phyloP scores from a whole-genome alignment of 306 rosid genomes.

The Macrotyloma uniflorum region DNA sequence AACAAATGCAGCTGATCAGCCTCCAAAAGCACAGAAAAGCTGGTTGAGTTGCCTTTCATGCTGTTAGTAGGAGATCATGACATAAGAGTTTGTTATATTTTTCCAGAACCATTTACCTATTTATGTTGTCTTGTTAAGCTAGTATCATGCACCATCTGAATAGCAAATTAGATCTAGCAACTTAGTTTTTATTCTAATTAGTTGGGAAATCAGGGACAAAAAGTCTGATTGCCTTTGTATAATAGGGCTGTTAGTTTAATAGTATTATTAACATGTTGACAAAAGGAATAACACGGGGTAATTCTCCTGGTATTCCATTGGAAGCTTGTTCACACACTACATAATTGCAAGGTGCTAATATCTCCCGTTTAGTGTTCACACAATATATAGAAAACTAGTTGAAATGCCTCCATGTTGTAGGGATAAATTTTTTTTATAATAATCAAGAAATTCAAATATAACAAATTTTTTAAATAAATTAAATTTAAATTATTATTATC shows the following conservation, averaged over 20 bases:
- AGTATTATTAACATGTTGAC: not conserved
- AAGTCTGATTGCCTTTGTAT: slow-evolving; percentile 23
- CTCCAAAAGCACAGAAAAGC: slow-evolving; percentile 28
- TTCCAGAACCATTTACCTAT: not conserved
- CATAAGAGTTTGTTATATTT: not conserved
- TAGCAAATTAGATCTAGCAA: slow-evolving; percentile 28
- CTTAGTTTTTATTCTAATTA: slow-evolving; percentile 22
- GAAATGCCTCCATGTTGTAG: no score
- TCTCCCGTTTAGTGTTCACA: no score
- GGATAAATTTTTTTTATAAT: no score
- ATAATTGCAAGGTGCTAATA: no score
- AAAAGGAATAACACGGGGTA: not conserved
- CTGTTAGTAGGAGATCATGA: slow-evolving; percentile 39
- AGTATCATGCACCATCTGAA: slow-evolving; percentile 28
- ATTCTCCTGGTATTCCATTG: not conserved
- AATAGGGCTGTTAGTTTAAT: slow-evolving; percentile 39
- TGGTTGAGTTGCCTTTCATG: slow-evolving; percentile 67
- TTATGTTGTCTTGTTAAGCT: not conserved
- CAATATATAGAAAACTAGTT: not conserved
- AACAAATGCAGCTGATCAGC: slow-evolving; percentile 22
- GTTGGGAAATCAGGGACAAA: slow-evolving; percentile 27
- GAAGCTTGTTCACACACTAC: no score
- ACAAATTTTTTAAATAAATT: no score
- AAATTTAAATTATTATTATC: no score
- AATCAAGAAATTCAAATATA: no score